Conservation (phyloP, 257 asterid species). For the Gardenia jasminoides region DNA sequence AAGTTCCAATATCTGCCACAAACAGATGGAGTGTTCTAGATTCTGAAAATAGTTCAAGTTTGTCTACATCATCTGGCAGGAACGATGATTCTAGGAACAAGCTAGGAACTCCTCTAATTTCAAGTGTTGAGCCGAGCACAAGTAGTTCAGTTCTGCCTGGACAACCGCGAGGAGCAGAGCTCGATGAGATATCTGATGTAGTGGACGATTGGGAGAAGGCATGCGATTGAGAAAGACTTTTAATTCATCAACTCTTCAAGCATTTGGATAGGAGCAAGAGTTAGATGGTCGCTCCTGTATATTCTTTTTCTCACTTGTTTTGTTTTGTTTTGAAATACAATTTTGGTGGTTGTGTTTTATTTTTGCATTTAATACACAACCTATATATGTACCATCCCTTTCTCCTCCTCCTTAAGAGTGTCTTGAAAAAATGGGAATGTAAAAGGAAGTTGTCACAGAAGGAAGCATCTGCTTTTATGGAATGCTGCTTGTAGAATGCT, state of each 20-base stretch:
- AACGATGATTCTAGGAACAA: constrained; percentile 27
- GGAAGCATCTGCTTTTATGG: not conserved
- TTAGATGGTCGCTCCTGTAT: constrained; percentile 1
- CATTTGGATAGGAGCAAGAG: not conserved
- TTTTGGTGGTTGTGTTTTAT: constrained; percentile 22
- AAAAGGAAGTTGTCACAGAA: not conserved
- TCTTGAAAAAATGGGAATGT: not conserved
- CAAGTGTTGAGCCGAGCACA: constrained; percentile 25
- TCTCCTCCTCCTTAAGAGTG: not conserved
- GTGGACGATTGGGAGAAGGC: constrained; percentile 98
- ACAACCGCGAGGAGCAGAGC: constrained; percentile 29
- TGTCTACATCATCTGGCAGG: constrained; percentile 27
- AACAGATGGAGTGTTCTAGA: constrained; percentile 78
- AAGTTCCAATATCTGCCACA: constrained; percentile 38
- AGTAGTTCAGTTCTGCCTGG: constrained; percentile 21
- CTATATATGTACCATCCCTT: not conserved
- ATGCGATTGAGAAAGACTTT: constrained; percentile 34
- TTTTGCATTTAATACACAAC: constrained; percentile 19
- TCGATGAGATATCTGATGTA: constrained; percentile 41
- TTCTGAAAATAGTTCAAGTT: constrained; percentile 44
- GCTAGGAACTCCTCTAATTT: constrained; percentile 22
- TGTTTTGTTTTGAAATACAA: not conserved
- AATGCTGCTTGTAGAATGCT: not conserved
- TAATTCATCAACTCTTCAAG: not conserved
- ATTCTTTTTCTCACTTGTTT: not conserved